Base-by-base conservation (phyloP, 306 rosid species). In the Nissolia schottii region DNA sequence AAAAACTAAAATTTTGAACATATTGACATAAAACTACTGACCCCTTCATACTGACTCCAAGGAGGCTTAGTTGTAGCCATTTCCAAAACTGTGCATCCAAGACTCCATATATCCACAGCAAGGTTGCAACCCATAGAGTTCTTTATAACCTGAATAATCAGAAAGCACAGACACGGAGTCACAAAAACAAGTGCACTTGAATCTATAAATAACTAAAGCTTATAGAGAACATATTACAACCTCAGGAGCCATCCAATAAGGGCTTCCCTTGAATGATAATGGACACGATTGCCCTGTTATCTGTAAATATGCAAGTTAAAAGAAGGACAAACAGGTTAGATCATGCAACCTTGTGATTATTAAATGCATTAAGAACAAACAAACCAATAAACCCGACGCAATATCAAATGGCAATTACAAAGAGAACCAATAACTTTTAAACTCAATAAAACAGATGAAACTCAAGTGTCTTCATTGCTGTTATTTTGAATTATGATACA, bases 231-330 rank as follows among this genome's bases (percentile, higher is more conserved):
- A 64, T 3, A 24, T 56, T 54, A 73, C 59, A 64, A 92, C 98
- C 98, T 92, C 98, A 45, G 98, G 96, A 61, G 98, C 98, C 98
- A 92, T 92, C 98, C 98, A 92, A 78, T 88, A 92, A 49, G 98
- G 98, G 83, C 98, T 92, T 63, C 98, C 98, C 84, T 88, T 90
- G 78, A 90, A 90, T 53, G 98, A 92, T 73, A 92, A 77, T 22
- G 96, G 95, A 74, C 94, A 89, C 27, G 96, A 85, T 74, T 90
- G 91, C 71, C 96, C 96, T 2, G 88, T 82, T 63, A 92, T 92
- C 98, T 92, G 85, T 79, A 83, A 76, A n/a, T 50, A 81, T 60
- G 35, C 7, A 38, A 29, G 50, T 70, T 58, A 63, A 25, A 49
- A 70, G 77, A 50, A 35, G 4, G 71, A 71, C 31, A 29, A 81